Base-by-base conservation (phyloP, 306 rosid species). In the Sophora flavescens region DNA sequence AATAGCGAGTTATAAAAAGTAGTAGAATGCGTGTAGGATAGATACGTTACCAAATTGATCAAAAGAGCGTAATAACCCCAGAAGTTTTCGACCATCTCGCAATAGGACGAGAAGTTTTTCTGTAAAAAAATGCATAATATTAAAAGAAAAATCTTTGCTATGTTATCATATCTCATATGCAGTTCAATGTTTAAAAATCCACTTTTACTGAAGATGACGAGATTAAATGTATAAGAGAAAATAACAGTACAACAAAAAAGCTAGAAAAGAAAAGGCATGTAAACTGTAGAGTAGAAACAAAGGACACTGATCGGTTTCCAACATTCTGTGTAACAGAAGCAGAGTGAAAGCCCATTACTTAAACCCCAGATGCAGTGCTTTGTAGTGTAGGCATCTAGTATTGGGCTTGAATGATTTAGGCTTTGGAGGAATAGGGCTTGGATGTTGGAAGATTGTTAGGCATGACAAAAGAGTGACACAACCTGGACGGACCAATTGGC, bases 71-170 rank as follows among this genome's bases (percentile, higher is more conserved):
- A 93, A 94, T 76, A 86, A 73, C 52, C 97, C 97, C 82, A 89
- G 66, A 78, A 90, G 92, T 83, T 90, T 93, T 26, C 97, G 86
- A 28, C 94, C 94, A 90, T 93, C 97, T 66, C 92, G 91, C 68
- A 93, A 89, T 74, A 93, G 85, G 75, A 93, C 97, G 70, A 93
- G 91, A 78, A 93, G 90, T 76, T 93, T 93, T 88, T 86, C 97
- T 93, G 83, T 78, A 30, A 76, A 51, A 51, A 85, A 82, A 56
- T 9, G 72, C 11, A 57, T 9, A 65, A 13, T 45, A 44, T 54
- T 63, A 22, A 22, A 51, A 54, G 44, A 5, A 54, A 53, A 64
- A 14, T 5, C 9, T 56, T 63, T 12, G 32, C 36, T 4, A 38
- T 22, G 50, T 33, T 5, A 7, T 4, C 61, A 51, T 61, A 63